These are phyloP conservation scores for Colletotrichum chrysophilum DNA, from an alignment of 2,329 filamentous ascomycete species.

Conservation along the genomic window DNA sequence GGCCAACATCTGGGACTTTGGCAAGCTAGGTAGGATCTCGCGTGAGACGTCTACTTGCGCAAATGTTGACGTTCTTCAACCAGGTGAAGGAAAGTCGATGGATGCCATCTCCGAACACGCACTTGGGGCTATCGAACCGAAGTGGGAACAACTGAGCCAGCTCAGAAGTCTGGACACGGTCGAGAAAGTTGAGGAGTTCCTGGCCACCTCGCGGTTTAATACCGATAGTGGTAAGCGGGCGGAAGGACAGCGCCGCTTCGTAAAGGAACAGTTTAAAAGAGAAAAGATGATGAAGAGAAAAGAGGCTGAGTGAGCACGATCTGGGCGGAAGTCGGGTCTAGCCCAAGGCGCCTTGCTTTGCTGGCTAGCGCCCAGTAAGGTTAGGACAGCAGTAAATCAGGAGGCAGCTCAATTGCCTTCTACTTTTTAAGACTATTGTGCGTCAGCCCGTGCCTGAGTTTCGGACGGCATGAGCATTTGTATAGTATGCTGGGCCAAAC, in stretches of 20 bases:
- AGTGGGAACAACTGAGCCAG: conserved; percentile 63
- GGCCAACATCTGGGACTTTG: conserved; percentile 93
- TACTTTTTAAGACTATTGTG: not conserved
- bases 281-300: not conserved
- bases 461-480: not conserved
- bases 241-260: conserved; percentile 12
- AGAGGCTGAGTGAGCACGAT: not conserved
- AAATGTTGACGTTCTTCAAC: not conserved
- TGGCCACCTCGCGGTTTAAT: conserved; percentile 56
- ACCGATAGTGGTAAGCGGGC: conserved; percentile 7
- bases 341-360: not conserved
- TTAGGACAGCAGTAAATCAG: not conserved
- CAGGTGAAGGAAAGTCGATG: conserved; percentile 59
- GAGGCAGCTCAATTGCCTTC: not conserved
- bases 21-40: conserved; percentile 58
- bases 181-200: conserved; percentile 62
- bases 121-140: conserved; percentile 47
- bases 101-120: conserved; percentile 51
- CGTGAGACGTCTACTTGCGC: not conserved
- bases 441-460: not conserved
- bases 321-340: not conserved
- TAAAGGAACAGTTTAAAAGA: not conserved
- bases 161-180: conserved; percentile 54
- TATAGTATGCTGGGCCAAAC: not conserved
- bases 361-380: not conserved